phyloP scores from a whole-genome alignment of 495 filamentous ascomycete genomes.

The Penicillium canariense region DNA sequence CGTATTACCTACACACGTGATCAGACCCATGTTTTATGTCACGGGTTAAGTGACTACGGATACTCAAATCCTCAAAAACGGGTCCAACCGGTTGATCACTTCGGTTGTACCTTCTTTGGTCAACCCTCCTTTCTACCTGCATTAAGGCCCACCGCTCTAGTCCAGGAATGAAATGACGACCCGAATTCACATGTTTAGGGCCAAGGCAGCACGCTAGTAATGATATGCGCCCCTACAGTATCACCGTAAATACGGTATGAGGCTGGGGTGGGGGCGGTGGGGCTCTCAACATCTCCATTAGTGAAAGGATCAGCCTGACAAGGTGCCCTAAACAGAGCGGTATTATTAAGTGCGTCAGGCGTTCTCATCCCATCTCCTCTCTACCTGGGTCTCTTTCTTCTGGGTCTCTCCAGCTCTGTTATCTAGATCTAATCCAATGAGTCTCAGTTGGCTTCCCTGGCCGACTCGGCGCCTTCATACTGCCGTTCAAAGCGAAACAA shows the following conservation, averaged over 20 bases:
- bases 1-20: too few relatives aligned
- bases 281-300: neutral
- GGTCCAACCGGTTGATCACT: too few relatives aligned
- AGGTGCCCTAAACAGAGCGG: neutral
- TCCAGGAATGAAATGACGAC: neutral
- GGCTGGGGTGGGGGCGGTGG: too few relatives aligned
- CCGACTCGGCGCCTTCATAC: neutral
- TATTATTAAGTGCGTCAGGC: neutral
- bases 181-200: neutral
- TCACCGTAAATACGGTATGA: too few relatives aligned
- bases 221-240: neutral
- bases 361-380: neutral
- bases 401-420: neutral
- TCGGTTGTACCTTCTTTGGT: too few relatives aligned
- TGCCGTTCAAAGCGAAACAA: neutral
- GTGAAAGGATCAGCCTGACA: neutral
- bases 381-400: neutral
- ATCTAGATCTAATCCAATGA: neutral
- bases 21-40: too few relatives aligned
- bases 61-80: too few relatives aligned
- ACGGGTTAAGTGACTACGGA: too few relatives aligned
- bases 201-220: neutral
- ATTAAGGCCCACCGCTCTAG: neutral
- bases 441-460: neutral
- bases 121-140: neutral